Percentiles rank a stretch among this genome's conserved stretches.
Evolutionary conservation across 176 grass and related monocot species (phyloP).

Genomic region (Microstegium vimineum): DNA sequence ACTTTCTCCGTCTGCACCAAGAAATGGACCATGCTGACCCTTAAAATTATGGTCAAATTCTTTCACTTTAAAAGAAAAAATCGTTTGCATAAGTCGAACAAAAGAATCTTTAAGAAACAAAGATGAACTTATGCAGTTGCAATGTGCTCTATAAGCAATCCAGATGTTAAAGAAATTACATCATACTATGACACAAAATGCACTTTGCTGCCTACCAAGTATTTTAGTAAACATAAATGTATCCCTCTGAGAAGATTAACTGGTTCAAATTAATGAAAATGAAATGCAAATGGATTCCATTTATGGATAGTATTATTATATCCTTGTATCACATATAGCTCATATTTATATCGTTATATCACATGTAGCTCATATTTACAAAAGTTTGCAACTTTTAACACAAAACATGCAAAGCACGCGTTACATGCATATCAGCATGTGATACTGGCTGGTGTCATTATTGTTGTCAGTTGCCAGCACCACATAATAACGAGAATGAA

Average conservation of each 20-base stretch:
- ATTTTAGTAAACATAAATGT: neutral
- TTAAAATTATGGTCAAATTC: slow-evolving; percentile 21
- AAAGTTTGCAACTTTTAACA: neutral
- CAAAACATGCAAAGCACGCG: neutral
- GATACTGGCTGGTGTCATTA: slow-evolving; percentile 9
- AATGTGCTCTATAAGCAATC: neutral
- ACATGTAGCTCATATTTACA: no score
- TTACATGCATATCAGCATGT: neutral
- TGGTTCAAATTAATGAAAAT: neutral
- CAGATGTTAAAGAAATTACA: neutral
- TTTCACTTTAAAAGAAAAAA: neutral
- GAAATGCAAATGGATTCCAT: neutral
- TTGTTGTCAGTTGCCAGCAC: neutral
- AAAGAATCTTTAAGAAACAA: neutral
- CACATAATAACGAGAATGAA: neutral
- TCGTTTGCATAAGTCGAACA: neutral
- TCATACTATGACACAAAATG: neutral
- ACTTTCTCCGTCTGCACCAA: slow-evolving; percentile 92
- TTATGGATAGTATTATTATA: neutral
- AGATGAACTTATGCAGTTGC: slow-evolving; percentile 5
- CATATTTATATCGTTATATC: neutral
- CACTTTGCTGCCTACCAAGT: neutral
- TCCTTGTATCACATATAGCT: neutral
- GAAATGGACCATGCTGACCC: slow-evolving; percentile 22
- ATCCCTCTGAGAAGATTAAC: neutral